phyloP scores from a whole-genome alignment of 345 rosid species.

The Pelargonium nanum region DNA sequence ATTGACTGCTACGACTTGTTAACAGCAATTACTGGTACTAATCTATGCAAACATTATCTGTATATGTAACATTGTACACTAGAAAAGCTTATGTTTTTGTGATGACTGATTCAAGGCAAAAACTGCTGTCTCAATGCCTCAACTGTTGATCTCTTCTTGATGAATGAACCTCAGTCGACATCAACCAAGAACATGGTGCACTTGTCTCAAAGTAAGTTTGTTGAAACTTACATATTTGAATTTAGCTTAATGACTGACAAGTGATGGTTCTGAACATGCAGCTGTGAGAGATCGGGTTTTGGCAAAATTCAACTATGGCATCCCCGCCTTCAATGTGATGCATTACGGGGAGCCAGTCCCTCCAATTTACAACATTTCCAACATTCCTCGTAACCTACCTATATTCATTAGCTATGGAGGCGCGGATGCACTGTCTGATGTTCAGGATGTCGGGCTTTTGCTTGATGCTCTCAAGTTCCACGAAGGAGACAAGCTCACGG shows the following conservation, averaged over 20 bases:
- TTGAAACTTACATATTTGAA: background rate
- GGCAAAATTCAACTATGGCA: slow-evolving; percentile 69
- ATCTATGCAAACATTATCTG: background rate
- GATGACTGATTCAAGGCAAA: slow-evolving; percentile 28
- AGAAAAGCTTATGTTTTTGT: background rate
- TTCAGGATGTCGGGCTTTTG: slow-evolving; percentile 44
- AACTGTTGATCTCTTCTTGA: slow-evolving; percentile 40
- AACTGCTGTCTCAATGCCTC: slow-evolving; percentile 84
- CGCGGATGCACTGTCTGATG: slow-evolving; percentile 53
- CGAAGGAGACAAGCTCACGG: slow-evolving; percentile 41
- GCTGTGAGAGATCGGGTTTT: slow-evolving; percentile 53
- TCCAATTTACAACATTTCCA: slow-evolving; percentile 66
- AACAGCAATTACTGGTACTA: slow-evolving; percentile 54
- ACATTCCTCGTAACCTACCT: slow-evolving; percentile 57
- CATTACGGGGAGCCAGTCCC: slow-evolving; percentile 54
- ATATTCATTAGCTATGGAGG: slow-evolving; percentile 75
- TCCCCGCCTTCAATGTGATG: slow-evolving; percentile 29
- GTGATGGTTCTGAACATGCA: slow-evolving; percentile 24
- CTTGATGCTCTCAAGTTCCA: slow-evolving; percentile 60
- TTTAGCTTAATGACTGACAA: too few relatives aligned
- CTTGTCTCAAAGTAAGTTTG: slow-evolving; percentile 69
- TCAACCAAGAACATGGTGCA: slow-evolving; percentile 80
- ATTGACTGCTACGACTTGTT: slow-evolving; percentile 69
- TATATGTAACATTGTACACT: background rate
- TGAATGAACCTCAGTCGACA: slow-evolving; percentile 73